Base-by-base conservation (phyloP, 2,329 filamentous ascomycete genomes). In the Phialophora chinensis region DNA sequence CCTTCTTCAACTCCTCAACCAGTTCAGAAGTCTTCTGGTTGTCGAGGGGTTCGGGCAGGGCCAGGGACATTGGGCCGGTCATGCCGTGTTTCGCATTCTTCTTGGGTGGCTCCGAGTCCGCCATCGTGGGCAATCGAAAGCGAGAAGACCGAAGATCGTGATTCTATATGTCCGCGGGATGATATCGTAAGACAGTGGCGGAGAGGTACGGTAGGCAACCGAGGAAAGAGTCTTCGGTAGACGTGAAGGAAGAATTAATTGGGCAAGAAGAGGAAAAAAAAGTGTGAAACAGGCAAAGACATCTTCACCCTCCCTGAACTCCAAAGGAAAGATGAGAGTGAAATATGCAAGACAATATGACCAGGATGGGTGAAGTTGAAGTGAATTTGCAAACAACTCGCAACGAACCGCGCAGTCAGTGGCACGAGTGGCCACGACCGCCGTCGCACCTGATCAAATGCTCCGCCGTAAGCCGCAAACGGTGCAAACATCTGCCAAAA, bases 41-140 rank as follows among this genome's bases (percentile, higher is more conserved):
- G 77, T 99, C 94, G 44, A 86, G 82, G 63, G 90, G 86, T 0
- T 90, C 95, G 4, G 95, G 95, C 27, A 93, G 84, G 25, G 85
- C 83, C 12, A 85, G 85, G 23, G 93, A 96, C 44, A 99, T 91
- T 55, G 95, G 90, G 73, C 90, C 89, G 66, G 93, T 97, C 55
- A 96, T 87, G 75, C 94, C 94, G 83, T 85, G 88, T 74, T 85
- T 81, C 1, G 20, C n/a, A 14, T 52, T 38, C 31, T 35, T 35
- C 68, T 80, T 79, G 7, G 38, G 17, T 7, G 62, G 14, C 10
- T 60, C 20, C 2, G 65, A 31, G 31, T 66, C 47, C 10, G 67
- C 47, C 69, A 71, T 71, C 12, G 47, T 65, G 31, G 27, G 42
- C 6, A 23, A 35, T 50, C 7, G 20, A 38, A 20, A 23, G 35